phyloP scores from a whole-genome alignment of 768 basidiomycete species.

The Lactarius psammicola region DNA sequence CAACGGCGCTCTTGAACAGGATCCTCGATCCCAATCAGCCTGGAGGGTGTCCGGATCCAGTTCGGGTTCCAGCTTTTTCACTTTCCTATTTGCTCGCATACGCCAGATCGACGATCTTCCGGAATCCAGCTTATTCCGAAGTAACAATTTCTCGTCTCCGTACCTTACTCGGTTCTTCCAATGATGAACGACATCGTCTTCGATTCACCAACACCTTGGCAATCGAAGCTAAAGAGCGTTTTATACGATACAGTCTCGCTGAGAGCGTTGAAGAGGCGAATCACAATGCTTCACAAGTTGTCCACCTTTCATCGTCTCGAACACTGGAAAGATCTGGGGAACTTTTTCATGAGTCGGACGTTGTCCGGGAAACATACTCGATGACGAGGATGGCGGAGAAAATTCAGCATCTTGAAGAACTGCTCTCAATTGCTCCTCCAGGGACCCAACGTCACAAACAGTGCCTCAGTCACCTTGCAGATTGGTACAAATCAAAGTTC shows the following conservation, averaged over 20 bases:
- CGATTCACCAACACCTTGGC: neutral
- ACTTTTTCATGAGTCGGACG: neutral
- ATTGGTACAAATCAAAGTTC: neutral
- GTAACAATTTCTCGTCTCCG: neutral
- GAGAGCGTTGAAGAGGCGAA: neutral
- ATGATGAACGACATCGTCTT: neutral
- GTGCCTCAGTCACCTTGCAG: neutral
- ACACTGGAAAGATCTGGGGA: neutral
- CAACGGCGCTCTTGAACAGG: neutral
- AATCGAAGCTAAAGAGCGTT: neutral
- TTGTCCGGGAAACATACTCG: neutral
- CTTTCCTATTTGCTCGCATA: neutral
- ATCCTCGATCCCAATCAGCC: neutral
- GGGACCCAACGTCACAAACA: neutral
- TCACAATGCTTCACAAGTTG: neutral
- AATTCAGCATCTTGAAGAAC: neutral
- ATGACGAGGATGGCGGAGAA: neutral
- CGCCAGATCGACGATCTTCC: neutral
- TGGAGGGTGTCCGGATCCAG: neutral
- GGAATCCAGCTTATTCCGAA: neutral
- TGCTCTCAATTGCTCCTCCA: neutral
- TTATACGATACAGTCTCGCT: neutral
- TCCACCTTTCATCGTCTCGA: neutral
- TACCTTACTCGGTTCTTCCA: neutral
- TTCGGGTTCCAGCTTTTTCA: neutral